Evolutionary conservation across 2,329 filamentous ascomycete genomes (phyloP), one percentile per base, ranked within the genome.

Genomic region (Penicillium sp.): DNA sequence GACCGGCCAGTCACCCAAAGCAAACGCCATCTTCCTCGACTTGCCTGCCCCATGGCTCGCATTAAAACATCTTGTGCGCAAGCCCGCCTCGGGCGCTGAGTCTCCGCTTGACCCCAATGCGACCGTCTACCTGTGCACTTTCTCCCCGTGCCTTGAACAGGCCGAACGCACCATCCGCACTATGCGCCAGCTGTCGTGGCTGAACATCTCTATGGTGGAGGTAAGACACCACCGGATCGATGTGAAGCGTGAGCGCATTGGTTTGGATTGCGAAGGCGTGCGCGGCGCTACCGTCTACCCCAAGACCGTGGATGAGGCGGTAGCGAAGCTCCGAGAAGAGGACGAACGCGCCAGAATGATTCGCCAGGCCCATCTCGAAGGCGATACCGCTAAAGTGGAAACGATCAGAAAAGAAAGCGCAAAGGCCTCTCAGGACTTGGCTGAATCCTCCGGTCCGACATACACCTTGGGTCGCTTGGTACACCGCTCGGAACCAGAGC

Each of bases 81-180:
- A 62, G 15, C 53, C 62, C 1, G 39, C 56, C 3, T 53, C 60
- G 3, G 62, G 62, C 3, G 47, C 50, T 0, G 51, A 59, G 37
- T 76, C 77, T 1, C 75, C 79, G 0, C 74, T 97, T 8, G 83
- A 93, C 51, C 81, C 87, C 0, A 75, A 76, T n/a, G 76, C 79
- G 28, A 77, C 84, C 4, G 80, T 84, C 1, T 78, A 93, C 59
- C 78, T 98, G 39, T 98, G 93, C 71, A 94, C 89, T 1, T 98
- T 98, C 69, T 94, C 86, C 1, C 93, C 93, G 0, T 98, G 93
- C 66, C 94, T 98, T 51, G 93, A 98, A 68, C 93, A 98, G 70
- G 91, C 94, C 15, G 88, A 86, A 37, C 80, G 83, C 40, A 97
- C 93, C 0, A 83, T 95, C 38, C 84, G 86, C 8, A 79, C 80